Conservation (phyloP, 2,329 filamentous ascomycete species). For the Verticillium tricorpus region DNA sequence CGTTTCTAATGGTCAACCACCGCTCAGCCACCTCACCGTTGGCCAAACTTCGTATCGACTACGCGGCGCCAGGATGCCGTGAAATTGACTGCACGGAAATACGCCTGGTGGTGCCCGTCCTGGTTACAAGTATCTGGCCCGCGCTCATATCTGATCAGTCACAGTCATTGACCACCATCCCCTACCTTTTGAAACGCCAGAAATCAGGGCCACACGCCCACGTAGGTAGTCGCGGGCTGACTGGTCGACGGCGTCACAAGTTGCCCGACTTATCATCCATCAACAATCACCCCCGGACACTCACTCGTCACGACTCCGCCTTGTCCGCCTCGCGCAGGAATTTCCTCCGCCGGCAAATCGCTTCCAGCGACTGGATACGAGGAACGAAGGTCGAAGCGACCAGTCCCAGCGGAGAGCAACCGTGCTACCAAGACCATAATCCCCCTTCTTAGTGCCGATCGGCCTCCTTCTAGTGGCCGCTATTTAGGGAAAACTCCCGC, state of each 20-base stretch:
- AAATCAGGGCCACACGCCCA: too few species aligned
- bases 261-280: not conserved
- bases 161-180: not conserved
- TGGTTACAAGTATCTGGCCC: not conserved
- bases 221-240: not conserved
- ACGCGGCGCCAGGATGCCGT: not conserved
- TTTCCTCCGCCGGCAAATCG: not conserved
- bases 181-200: too few species aligned
- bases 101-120: too few species aligned
- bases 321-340: not conserved
- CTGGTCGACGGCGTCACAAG: not conserved
- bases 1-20: not conserved
- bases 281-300: not conserved
- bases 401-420: not conserved
- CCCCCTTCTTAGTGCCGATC: not conserved
- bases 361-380: not conserved
- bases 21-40: not conserved
- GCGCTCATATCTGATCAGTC: not conserved
- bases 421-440: not conserved
- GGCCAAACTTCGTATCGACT: not conserved
- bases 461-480: not conserved
- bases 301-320: not conserved
- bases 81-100: not conserved
- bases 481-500: conserved; percentile 2
- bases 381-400: not conserved